Conservation (phyloP, 768 basidiomycete species). For the Calvatia gigantea region DNA sequence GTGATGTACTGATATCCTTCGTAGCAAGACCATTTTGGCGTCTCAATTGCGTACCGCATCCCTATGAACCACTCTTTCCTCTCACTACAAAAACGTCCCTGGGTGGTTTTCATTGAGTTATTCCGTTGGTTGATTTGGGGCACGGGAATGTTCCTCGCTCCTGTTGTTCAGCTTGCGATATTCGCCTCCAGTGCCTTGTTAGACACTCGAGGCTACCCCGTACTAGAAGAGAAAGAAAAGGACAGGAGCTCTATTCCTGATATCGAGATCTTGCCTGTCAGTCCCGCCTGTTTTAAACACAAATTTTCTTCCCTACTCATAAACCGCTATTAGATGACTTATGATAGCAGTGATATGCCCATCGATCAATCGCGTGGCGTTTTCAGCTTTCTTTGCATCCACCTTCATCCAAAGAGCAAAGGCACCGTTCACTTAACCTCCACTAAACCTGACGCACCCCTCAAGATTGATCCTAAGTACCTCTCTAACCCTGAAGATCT, state of each 20-base stretch:
- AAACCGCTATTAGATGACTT: background rate
- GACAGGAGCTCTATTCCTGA: slow-evolving; percentile 30
- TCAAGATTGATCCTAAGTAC: slow-evolving; percentile 46
- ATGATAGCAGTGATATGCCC: background rate
- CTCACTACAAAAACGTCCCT: slow-evolving; percentile 22
- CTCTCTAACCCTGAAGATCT: slow-evolving; percentile 38
- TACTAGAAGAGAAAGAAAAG: slow-evolving; percentile 16
- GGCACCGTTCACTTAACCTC: slow-evolving; percentile 38
- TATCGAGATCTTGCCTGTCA: slow-evolving; percentile 33
- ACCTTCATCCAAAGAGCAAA: slow-evolving; percentile 35
- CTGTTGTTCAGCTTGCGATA: slow-evolving; percentile 28
- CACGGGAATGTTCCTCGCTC: slow-evolving; percentile 28
- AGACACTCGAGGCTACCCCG: slow-evolving; percentile 12
- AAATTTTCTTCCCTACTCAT: background rate
- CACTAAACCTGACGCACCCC: slow-evolving; percentile 37
- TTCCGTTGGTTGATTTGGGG: slow-evolving; percentile 29
- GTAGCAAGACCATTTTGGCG: slow-evolving; percentile 37
- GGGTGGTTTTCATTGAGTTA: slow-evolving; percentile 25
- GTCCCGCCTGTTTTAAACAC: background rate
- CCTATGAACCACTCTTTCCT: slow-evolving; percentile 29
- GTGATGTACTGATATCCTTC: background rate
- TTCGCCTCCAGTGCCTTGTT: slow-evolving; percentile 26
- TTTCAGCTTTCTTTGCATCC: slow-evolving; percentile 18
- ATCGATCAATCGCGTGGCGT: slow-evolving; percentile 19
- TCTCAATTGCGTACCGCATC: slow-evolving; percentile 29